Base-by-base conservation (phyloP, 1,284 basidiomycete genomes). In the Puccinia horiana region DNA sequence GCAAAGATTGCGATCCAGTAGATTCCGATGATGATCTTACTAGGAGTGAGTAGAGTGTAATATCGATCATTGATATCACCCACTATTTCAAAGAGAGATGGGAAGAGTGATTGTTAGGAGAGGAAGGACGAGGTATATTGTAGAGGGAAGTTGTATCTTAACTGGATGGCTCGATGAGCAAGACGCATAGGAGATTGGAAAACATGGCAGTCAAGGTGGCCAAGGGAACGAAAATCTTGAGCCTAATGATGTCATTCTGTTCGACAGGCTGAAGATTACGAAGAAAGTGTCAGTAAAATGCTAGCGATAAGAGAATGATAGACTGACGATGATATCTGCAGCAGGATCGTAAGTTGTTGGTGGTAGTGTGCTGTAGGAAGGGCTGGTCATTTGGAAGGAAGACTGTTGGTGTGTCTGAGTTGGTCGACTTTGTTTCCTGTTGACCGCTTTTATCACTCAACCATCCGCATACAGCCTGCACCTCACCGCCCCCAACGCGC, bases 181-280 rank as follows among this genome's bases (percentile, higher is more conserved):
- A 42, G 47, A 72, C 80, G 47, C 69, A 81, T 20, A 81, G 72
- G 12, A 81, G 49, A 40, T 82, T 82, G 0, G 74, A 63, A 52
- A 82, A 82, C 35, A 82, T 44, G 23, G 81, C 73, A 29, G 61
- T 76, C 44, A 82, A 75, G 63, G 74, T 82, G 49, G 81, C 63
- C 44, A 82, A 49, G 9, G 81, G 81, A 26, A 76, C 75, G 37
- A 82, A 82, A 37, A 82, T 82, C 74, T 82, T 76, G 63, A 82
- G 74, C 49, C 81, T 58, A 52, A 70, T 76, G 63, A 82, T 65
- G 29, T 76, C 81, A 70, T 82, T 67, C 63, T 82, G 80, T 42
- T 81, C 69, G 4, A 81, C 80, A 47, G 80, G 80, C 80, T 81
- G 49, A 0, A 26, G n/a, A 20, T 37, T 32, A 58, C 37, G 18